phyloP scores from a whole-genome alignment of 139 green algal species.

The Trebouxia sp. region DNA sequence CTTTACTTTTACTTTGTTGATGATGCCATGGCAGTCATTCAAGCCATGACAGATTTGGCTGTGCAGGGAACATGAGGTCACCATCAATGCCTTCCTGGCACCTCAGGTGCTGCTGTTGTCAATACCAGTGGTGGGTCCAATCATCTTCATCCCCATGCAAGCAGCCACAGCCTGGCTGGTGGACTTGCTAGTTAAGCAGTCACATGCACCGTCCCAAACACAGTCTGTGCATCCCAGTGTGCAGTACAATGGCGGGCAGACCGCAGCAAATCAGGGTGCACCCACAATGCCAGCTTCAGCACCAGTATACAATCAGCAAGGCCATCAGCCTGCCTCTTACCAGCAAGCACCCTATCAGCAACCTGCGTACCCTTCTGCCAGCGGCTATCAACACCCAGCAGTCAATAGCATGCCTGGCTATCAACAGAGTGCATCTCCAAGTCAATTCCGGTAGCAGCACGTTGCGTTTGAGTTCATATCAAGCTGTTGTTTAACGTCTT shows the following conservation, averaged over 20 bases:
- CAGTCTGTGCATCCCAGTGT: not conserved
- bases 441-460: too few relatives aligned
- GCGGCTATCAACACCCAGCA: too few relatives aligned
- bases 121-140: conserved; percentile 20
- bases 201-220: not conserved
- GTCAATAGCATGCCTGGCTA: too few relatives aligned
- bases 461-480: too few relatives aligned
- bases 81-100: conserved; percentile 24
- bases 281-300: conserved; percentile 4
- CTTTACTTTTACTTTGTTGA: too few relatives aligned
- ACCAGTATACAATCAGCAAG: not conserved
- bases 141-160: conserved; percentile 32
- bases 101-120: conserved; percentile 30
- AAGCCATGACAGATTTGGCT: not conserved
- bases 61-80: conserved; percentile 28
- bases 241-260: not conserved
- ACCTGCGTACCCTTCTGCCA: too few relatives aligned
- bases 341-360: too few relatives aligned
- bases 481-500: too few relatives aligned
- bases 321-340: not conserved
- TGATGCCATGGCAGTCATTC: too few relatives aligned
- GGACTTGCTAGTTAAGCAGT: conserved; percentile 8
- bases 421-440: too few relatives aligned
- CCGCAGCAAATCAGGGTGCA: not conserved
- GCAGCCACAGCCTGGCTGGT: conserved; percentile 30